Base-by-base conservation (phyloP, 495 filamentous ascomycete species). In the Clohesyomyces aquaticus region DNA sequence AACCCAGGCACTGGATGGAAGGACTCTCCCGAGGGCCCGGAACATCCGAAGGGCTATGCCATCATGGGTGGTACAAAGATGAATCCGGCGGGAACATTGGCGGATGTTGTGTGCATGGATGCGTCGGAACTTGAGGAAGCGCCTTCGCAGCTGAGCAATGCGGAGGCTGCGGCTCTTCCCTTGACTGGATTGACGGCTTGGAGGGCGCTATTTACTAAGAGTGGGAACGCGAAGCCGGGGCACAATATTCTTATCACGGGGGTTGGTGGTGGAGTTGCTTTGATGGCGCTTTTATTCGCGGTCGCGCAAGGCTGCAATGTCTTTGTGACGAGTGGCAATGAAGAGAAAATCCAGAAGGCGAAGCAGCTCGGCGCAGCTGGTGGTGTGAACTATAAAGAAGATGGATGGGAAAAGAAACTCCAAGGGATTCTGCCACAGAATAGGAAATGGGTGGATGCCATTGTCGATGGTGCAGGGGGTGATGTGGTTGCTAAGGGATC, bases 101-200 rank as follows among this genome's bases (percentile, higher is more conserved):
- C 88, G 62, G 89, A 93, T 72, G 86, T 82, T 59, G 74, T 90
- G 2, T 77, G 81, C n/a, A 81, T 94, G 16, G 81, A 83, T 9
- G 87, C 86, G 55, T 77, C 71, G 21, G 91, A 96, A 71, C 80
- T 94, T 8, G 91, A 93, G 61, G 79, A 82, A 61, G 86, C 85
- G 16, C 92, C 93, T 2, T 78, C 71, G 55, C 89, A 96, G 76
- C 76, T 97, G 8, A 79, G 76, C 0, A 75, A 87, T 57, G 80
- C 79, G 0, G 90, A 96, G 76, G 90, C 88, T 0, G 93, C 91
- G 0, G 90, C 89, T 14, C 67, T 97, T 28, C 91, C 92, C 1
- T 73, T 96, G 29, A 88, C 87, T 0, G 93, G 91, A 0, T 71
- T 96, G 66, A 97, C 93, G n/a, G 93, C 80, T 11, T 97, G 90